phyloP scores from a whole-genome alignment of 805 yeast genomes.

The Lachancea sp. region DNA sequence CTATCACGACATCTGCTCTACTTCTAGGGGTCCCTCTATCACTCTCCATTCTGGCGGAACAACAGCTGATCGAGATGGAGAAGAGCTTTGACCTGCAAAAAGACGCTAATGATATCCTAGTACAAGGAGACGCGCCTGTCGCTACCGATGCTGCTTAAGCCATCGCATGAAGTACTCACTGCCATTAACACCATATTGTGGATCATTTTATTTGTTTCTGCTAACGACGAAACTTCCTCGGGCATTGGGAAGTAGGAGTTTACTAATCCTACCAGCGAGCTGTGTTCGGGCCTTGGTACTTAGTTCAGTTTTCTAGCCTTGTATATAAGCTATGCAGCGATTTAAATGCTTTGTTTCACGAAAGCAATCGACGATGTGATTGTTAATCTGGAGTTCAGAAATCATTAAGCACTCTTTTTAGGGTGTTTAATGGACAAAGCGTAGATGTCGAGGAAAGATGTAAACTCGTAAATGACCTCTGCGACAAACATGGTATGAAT shows the following conservation, averaged over 20 bases:
- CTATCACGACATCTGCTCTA: constrained; percentile 72
- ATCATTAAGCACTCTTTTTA: constrained; percentile 31
- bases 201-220: background rate
- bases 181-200: too few relatives aligned
- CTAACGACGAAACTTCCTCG: background rate
- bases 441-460: constrained; percentile 74
- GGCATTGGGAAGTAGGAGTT: background rate
- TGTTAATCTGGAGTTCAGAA: background rate
- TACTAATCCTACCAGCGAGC: too few relatives aligned
- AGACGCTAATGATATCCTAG: constrained; percentile 67
- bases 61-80: constrained; percentile 90
- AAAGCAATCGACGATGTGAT: background rate
- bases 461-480: constrained; percentile 74
- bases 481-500: constrained; percentile 66
- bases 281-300: background rate
- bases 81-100: constrained; percentile 80
- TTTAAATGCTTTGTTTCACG: constrained; percentile 4
- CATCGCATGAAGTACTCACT: background rate
- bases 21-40: constrained; percentile 91
- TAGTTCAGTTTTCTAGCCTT: constrained; percentile 6
- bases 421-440: constrained; percentile 81
- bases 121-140: constrained; percentile 46
- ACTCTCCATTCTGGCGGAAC: constrained; percentile 83
- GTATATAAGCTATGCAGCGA: constrained; percentile 9
- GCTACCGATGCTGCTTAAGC: constrained; percentile 35